phyloP scores from a whole-genome alignment of 1,139 yeast species.

The Debaryomyces fabryi region DNA sequence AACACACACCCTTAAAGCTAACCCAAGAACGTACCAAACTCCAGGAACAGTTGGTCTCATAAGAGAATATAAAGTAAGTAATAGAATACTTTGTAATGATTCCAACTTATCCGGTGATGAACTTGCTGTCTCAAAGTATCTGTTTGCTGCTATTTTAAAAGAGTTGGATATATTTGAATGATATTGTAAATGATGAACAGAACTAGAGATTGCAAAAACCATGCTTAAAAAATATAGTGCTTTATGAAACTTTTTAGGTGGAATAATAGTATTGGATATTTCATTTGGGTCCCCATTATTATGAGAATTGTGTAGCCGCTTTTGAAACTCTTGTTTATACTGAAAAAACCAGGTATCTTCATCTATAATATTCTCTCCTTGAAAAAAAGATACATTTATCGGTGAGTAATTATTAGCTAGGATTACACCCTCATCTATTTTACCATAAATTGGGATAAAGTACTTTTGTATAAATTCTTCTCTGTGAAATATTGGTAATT shows the following conservation, averaged over 20 bases:
- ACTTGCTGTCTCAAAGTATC: slow-evolving; percentile 61
- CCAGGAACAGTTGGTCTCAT: slow-evolving; percentile 84
- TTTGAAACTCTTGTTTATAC: slow-evolving; percentile 34
- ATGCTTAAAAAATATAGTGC: slow-evolving; percentile 67
- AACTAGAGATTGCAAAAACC: slow-evolving; percentile 79
- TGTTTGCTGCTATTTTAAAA: slow-evolving; percentile 70
- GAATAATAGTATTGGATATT: slow-evolving; percentile 40
- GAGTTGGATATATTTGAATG: slow-evolving; percentile 70
- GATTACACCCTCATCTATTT: slow-evolving; percentile 53
- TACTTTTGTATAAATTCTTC: slow-evolving; percentile 68
- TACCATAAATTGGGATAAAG: slow-evolving; percentile 80
- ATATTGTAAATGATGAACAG: slow-evolving; percentile 71
- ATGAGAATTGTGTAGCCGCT: slow-evolving; percentile 15
- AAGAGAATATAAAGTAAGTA: slow-evolving; percentile 69
- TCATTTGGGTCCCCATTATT: slow-evolving; percentile 26
- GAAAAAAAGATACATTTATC: slow-evolving; percentile 35
- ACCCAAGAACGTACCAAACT: slow-evolving; percentile 89
- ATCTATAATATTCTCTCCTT: slow-evolving; percentile 21
- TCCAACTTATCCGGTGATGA: slow-evolving; percentile 64
- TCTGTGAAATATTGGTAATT: slow-evolving; percentile 78
- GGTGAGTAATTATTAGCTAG: slow-evolving; percentile 65
- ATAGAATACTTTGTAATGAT: slow-evolving; percentile 69
- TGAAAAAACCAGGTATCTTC: slow-evolving; percentile 51
- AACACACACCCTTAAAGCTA: slow-evolving; percentile 76
- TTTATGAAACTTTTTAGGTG: slow-evolving; percentile 48